Base-by-base conservation (phyloP, 2,329 filamentous ascomycete species). In the Aspergillus quadrilineatus region DNA sequence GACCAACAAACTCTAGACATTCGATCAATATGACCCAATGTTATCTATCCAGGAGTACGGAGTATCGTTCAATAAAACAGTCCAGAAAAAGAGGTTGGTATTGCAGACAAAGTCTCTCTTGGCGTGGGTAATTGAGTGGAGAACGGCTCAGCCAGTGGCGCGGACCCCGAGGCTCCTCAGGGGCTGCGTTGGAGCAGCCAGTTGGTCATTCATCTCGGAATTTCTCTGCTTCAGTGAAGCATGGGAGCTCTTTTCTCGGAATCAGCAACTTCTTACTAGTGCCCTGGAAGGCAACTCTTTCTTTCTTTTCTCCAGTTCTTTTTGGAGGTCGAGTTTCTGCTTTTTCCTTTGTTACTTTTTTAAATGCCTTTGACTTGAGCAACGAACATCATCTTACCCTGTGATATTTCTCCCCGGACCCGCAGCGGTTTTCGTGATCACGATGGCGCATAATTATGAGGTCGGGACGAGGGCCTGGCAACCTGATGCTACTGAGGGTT, bases 391-490 rank as follows among this genome's bases (percentile, higher is more conserved):
- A 53, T 12, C 28, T 9, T 56, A 57, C 22, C 61, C 58, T 51
- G 51, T 58, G 59, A 34, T 44, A 36, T 42, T 55, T 48, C 54
- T 37, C 36, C 55, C 53, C 22, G 49, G 53, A 3, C 22, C 22
- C 22, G 22, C 51, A 56, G 15, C 48, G 52, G 28, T 46, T 47
- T 39, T 54, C 48, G 36, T 29, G 46, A 37, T 51, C 56, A 56
- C 60, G 55, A 69, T 96, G 92, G 90, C 91, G 80, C 89, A 95
- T 78, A 90, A 85, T 74, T 97, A 95, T 80, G 92, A 97, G 82
- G 86, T 97, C 72, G 94, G 93, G 73, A 97, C 93, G 70, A 87
- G 91, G 85, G 94, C 92, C 73, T 99, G 94, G 94, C 94, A 97
- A 84, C 92, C 94, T 68, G 94, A 99, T 81, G 80, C 85, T 74